Evolutionary conservation across 441 rosid species (phyloP), one percentile per base, ranked within the genome.

Genomic region (Gossypium davidsonii): DNA sequence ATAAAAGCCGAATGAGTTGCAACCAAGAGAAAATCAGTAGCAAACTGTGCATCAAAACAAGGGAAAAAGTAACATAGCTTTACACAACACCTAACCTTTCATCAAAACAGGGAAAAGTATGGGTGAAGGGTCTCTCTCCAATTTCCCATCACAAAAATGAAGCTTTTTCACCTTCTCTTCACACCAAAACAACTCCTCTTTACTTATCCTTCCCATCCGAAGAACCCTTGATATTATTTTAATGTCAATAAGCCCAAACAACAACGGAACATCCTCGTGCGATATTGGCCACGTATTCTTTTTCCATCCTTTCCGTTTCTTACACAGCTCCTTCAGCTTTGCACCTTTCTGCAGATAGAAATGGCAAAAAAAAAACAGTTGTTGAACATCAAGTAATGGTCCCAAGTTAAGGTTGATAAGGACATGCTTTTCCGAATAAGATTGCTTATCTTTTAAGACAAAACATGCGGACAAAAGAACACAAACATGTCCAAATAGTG

Each of bases 91-190:
- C 34, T 31, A 31, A 31, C 6, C 34, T 31, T 31, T 31, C 6
- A 31, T 31, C 34, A 31, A 31, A 31, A 31, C 34, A 44, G 97
- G 99, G 84, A 91, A 91, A 37, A 95, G 91, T 71, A 85, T 75
- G 25, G 98, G 97, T 31, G 90, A 86, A 4, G 96, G 92, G 20
- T 95, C 97, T 78, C 98, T 88, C 59, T 83, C 83, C 82, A 91
- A 74, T 82, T 81, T 89, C 68, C 97, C 91, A 56, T 76, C 81
- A 0, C 84, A 70, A 56, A 90, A 70, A 72, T 85, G 79, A 37
- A 95, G 84, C 28, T 89, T 95, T 71, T 95, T 95, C 82, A 95
- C 88, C 90, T 93, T 95, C 64, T 91, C 97, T 84, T 93, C 97
- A 17, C 99, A 93, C 99, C 99, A 95, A 4, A 89, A 79, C 67